Evolutionary conservation across 352 stramenopile species (phyloP).

Genomic region (Thraustotheca clavata): DNA sequence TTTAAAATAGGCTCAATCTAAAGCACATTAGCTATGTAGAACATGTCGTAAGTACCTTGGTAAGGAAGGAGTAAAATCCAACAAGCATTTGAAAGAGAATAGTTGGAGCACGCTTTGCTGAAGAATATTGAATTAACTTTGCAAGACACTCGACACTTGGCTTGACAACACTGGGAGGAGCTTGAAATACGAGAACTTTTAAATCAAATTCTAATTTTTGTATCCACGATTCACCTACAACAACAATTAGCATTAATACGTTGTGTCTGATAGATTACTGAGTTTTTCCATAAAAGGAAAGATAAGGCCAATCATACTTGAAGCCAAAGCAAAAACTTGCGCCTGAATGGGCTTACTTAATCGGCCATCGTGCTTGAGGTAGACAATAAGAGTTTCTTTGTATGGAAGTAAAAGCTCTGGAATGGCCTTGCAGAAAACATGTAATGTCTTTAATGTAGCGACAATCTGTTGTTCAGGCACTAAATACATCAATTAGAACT

Average conservation of each 20-base stretch:
- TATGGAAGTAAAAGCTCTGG: slow-evolving; percentile 47
- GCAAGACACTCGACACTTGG: slow-evolving; percentile 68
- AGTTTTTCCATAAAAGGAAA: slow-evolving; percentile 1
- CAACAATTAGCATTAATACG: slow-evolving; percentile 52
- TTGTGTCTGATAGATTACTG: slow-evolving; percentile 36
- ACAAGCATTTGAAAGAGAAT: slow-evolving; percentile 59
- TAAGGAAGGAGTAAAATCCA: slow-evolving; percentile 48
- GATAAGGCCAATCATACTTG: slow-evolving; percentile 10
- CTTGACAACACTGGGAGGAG: slow-evolving; percentile 75
- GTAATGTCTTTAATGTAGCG: slow-evolving; percentile 66
- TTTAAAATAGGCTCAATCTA: background rate
- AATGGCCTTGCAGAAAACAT: slow-evolving; percentile 61
- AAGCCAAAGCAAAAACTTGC: slow-evolving; percentile 11
- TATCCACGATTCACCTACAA: slow-evolving; percentile 45
- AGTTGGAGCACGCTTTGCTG: slow-evolving; percentile 33
- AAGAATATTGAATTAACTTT: slow-evolving; percentile 30
- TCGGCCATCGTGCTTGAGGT: slow-evolving; percentile 53
- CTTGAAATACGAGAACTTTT: slow-evolving; percentile 45
- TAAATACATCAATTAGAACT: slow-evolving; percentile 48
- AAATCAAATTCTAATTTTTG: slow-evolving; percentile 51
- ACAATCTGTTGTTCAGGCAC: slow-evolving; percentile 55
- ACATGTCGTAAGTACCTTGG: slow-evolving; percentile 29
- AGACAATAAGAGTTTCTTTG: slow-evolving; percentile 62
- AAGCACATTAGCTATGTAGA: background rate
- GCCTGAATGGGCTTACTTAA: slow-evolving; percentile 25